Conservation (phyloP, 129 eudicot genomes). For the Ambrosia trifida region DNA sequence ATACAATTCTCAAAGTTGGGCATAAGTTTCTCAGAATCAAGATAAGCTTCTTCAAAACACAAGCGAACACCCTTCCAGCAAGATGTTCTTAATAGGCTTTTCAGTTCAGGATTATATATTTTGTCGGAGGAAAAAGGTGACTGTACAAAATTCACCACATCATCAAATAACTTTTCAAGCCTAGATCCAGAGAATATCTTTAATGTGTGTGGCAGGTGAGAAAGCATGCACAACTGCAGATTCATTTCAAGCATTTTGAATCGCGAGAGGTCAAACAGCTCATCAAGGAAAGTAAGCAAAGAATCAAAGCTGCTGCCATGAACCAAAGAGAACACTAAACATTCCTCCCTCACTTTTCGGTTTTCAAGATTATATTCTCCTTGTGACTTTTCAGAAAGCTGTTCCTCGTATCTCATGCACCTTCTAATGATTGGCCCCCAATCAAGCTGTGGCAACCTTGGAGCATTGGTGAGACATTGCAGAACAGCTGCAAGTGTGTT, state of each 20-base stretch:
- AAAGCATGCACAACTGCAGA: constrained; percentile 59
- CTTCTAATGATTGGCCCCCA: constrained; percentile 83
- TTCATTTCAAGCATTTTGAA: constrained; percentile 68
- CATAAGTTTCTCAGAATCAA: constrained; percentile 43
- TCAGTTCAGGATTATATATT: constrained; percentile 36
- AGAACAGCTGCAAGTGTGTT: constrained; percentile 54
- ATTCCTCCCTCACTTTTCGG: constrained; percentile 62
- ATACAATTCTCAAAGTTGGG: constrained; percentile 59
- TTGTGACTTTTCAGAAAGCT: constrained; percentile 38
- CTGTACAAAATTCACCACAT: constrained; percentile 50
- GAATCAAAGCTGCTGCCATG: constrained; percentile 66
- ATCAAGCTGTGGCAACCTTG: constrained; percentile 72
- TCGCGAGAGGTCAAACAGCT: constrained; percentile 66
- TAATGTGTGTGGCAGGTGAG: constrained; percentile 57
- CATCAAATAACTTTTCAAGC: constrained; percentile 65
- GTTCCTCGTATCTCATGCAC: constrained; percentile 76
- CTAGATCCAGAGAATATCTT: constrained; percentile 76
- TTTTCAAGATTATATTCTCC: constrained; percentile 33
- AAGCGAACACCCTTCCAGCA: constrained; percentile 76
- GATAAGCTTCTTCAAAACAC: constrained; percentile 57
- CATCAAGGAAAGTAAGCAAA: constrained; percentile 79
- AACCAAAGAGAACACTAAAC: constrained; percentile 58
- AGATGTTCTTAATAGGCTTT: constrained; percentile 53
- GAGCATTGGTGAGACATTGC: constrained; percentile 79
- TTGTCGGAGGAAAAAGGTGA: constrained; percentile 49